Evolutionary conservation across 148 eudicot genomes (phyloP).

Genomic region (Silene conica): DNA sequence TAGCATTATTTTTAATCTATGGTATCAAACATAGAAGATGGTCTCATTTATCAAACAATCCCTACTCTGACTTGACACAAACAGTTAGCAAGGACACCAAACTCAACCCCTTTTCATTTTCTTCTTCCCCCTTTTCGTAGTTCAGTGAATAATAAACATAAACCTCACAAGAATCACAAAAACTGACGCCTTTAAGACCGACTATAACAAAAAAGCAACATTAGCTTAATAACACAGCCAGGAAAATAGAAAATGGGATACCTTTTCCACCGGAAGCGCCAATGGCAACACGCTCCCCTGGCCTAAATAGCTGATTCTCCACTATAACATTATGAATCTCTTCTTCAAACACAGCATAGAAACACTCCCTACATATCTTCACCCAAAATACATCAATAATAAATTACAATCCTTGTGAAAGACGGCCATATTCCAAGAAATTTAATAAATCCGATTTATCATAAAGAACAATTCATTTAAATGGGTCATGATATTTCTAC

Average conservation of each 20-base stretch:
- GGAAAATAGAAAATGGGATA: constrained; percentile 5
- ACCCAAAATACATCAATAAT: not conserved
- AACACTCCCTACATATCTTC: constrained; percentile 94
- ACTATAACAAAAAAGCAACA: not conserved
- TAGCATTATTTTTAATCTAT: not conserved
- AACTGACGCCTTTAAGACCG: not conserved
- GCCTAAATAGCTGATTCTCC: constrained; percentile 71
- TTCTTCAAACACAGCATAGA: constrained; percentile 78
- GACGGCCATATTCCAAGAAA: no score
- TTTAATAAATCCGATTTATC: no score
- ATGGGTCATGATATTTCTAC: no score
- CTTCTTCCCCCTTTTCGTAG: not conserved
- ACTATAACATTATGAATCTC: constrained; percentile 79
- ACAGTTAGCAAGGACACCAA: not conserved
- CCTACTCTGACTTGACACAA: not conserved
- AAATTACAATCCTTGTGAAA: not conserved
- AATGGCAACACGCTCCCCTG: constrained; percentile 83
- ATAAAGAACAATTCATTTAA: no score
- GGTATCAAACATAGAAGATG: not conserved
- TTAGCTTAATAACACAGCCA: not conserved
- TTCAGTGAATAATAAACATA: not conserved
- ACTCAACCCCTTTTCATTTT: not conserved
- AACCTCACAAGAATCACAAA: not conserved
- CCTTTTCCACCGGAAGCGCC: constrained; percentile 99
- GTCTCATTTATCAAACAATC: not conserved